Conservation (phyloP, 139 green algal species). For the Ettlia oleoabundans region DNA sequence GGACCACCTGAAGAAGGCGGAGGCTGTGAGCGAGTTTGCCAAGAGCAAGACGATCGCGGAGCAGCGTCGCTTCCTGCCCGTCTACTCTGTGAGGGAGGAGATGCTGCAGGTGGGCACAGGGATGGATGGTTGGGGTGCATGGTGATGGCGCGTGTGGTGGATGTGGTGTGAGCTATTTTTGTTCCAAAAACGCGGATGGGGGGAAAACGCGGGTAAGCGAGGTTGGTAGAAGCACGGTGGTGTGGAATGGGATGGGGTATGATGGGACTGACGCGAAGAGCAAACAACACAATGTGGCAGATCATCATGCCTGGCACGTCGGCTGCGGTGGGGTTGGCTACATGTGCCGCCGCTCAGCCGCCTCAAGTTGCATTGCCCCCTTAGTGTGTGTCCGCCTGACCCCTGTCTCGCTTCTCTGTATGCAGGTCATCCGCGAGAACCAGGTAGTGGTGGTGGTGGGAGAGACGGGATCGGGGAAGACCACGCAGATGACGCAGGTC, state of each 20-base stretch:
- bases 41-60: constrained; percentile 89
- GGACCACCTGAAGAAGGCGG: constrained; percentile 86
- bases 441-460: constrained; percentile 96
- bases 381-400: background rate
- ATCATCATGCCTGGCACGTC: too few species aligned
- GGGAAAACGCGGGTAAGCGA: too few species aligned
- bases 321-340: too few species aligned
- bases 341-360: too few species aligned
- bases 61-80: constrained; percentile 91
- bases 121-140: constrained; percentile 13
- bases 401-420: background rate
- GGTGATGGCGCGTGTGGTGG: too few species aligned
- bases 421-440: constrained; percentile 89
- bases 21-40: constrained; percentile 87
- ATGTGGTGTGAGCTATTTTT: too few species aligned
- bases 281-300: too few species aligned
- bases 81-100: constrained; percentile 88
- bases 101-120: constrained; percentile 69
- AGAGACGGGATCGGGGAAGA: constrained; percentile 98
- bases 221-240: too few species aligned
- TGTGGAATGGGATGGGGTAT: too few species aligned
- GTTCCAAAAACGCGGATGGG: too few species aligned
- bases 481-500: constrained; percentile 93
- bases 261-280: too few species aligned
- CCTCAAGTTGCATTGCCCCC: background rate